Percentiles rank a stretch among this genome's conserved stretches.
phyloP scores from a whole-genome alignment of 805 yeast genomes.

The Yarrowia keelungensis region DNA sequence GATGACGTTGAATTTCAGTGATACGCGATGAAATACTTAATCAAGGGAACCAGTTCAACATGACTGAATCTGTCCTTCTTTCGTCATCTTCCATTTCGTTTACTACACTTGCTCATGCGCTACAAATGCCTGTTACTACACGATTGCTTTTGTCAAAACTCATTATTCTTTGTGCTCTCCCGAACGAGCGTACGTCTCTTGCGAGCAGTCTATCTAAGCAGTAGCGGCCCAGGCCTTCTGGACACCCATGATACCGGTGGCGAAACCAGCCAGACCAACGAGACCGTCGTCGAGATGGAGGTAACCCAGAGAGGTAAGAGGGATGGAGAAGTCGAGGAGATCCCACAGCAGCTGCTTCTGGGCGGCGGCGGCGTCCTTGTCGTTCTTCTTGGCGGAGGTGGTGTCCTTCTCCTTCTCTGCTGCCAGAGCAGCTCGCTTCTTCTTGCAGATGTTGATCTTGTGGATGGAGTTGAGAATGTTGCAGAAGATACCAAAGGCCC shows the following conservation, averaged over 20 bases:
- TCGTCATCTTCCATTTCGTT: no score
- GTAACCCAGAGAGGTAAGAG: slow-evolving; percentile 68
- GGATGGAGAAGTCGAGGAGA: slow-evolving; percentile 74
- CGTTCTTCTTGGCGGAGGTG: slow-evolving; percentile 52
- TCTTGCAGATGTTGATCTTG: slow-evolving; percentile 56
- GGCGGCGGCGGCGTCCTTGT: slow-evolving; percentile 57
- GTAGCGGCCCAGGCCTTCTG: slow-evolving; percentile 68
- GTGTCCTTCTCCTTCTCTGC: slow-evolving; percentile 54
- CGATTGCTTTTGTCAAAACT: neutral
- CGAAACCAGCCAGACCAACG: slow-evolving; percentile 82
- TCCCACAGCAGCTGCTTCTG: slow-evolving; percentile 77
- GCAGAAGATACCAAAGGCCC: slow-evolving; percentile 75
- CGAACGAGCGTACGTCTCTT: slow-evolving; percentile 9
- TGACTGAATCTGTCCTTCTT: no score
- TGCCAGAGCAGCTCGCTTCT: slow-evolving; percentile 50
- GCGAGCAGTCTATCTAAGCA: slow-evolving; percentile 45
- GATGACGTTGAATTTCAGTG: no score
- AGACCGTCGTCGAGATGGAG: slow-evolving; percentile 75
- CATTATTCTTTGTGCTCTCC: slow-evolving; percentile 27
- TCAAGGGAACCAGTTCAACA: no score
- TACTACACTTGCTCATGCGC: no score
- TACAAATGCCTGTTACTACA: no score
- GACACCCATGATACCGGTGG: slow-evolving; percentile 80
- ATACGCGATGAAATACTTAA: no score
- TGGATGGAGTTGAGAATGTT: slow-evolving; percentile 67